Base-by-base conservation (phyloP, 2,329 filamentous ascomycete genomes). In the Pseudogymnoascus sp. region DNA sequence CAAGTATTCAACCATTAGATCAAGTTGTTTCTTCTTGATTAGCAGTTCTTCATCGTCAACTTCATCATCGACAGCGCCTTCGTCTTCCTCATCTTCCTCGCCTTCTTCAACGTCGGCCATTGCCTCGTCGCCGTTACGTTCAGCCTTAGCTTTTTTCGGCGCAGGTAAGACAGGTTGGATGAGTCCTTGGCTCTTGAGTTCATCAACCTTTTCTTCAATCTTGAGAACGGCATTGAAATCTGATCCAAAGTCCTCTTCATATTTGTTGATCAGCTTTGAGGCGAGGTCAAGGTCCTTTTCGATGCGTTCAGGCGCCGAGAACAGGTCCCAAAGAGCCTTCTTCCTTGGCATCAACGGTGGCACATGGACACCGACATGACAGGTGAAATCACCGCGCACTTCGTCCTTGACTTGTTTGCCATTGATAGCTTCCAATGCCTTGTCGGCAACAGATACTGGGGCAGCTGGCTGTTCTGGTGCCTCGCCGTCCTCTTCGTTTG, bases 361-460 rank as follows among this genome's bases (percentile, higher is more conserved):
- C 65, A 92, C 92, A 75, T 99, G 94, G 22, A 99, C 90, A 64
- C 94, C 94, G 59, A 97, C 94, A 71, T 99, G 94, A 72, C 94
- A 97, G 30, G 93, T 93, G 74, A 99, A 99, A 73, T 99, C 94
- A 41, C 94, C 94, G 60, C 93, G 89, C 58, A 89, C 87, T 67
- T 96, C 89, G 72, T 99, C 94, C 70, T 96, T 91, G 65, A 99
- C 96, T 0, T 92, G 96, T 79, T 99, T 97, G 68, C 92, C 91
- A 70, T 99, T 97, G 69, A 99, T 88, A n/a, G 92, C 91, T 65
- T 94, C 91, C 0, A 97, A 82, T 1, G 93, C 93, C 71, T 90
- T 93, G 52, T 96, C 90, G 0, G 92, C 91, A 2, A 88, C 89
- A 2, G 82, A 82, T 2, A 77, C 68, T 1, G 79, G 76, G 4